These are phyloP conservation scores for Dactylellina cionopaga DNA, from an alignment of 2,329 filamentous ascomycete species.

Conservation along the genomic window DNA sequence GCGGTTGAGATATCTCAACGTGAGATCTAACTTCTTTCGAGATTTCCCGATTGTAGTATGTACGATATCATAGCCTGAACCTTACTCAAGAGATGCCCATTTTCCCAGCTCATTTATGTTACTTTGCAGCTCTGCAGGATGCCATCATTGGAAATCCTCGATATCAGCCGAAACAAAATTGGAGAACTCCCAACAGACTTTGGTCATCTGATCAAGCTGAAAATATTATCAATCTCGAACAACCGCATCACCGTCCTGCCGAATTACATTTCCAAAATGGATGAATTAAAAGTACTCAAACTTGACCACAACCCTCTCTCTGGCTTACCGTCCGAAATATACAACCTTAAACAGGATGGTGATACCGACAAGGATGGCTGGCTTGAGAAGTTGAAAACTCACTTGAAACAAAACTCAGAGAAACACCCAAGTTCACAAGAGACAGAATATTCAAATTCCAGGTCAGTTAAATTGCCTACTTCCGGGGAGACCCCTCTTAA, in stretches of 20 bases:
- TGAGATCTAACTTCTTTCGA: constrained; percentile 56
- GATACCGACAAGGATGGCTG: constrained; percentile 55
- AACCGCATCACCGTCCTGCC: constrained; percentile 56
- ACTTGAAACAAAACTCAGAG: constrained; percentile 53
- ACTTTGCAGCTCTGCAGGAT: constrained; percentile 55
- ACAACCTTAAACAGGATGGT: constrained; percentile 52
- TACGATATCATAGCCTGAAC: background rate
- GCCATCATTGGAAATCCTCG: constrained; percentile 56
- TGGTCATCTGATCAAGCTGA: constrained; percentile 55
- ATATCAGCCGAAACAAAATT: constrained; percentile 57
- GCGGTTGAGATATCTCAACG: constrained; percentile 56
- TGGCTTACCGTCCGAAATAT: constrained; percentile 54
- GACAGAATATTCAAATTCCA: constrained; percentile 55
- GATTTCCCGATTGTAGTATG: constrained; percentile 56
- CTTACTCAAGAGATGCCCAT: background rate
- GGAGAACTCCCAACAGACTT: constrained; percentile 55
- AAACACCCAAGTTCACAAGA: constrained; percentile 37
- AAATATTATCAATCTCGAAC: constrained; percentile 57
- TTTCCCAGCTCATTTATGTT: background rate
- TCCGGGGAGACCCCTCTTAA: too few relatives aligned
- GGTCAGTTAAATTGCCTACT: too few relatives aligned
- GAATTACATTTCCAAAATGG: constrained; percentile 57
- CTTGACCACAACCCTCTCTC: constrained; percentile 57
- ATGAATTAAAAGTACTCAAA: constrained; percentile 57
- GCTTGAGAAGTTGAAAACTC: constrained; percentile 55